Percentiles rank a stretch among this genome's conserved stretches.
Conservation (phyloP, 2,329 filamentous ascomycete genomes). For the Fusarium duplospermum region DNA sequence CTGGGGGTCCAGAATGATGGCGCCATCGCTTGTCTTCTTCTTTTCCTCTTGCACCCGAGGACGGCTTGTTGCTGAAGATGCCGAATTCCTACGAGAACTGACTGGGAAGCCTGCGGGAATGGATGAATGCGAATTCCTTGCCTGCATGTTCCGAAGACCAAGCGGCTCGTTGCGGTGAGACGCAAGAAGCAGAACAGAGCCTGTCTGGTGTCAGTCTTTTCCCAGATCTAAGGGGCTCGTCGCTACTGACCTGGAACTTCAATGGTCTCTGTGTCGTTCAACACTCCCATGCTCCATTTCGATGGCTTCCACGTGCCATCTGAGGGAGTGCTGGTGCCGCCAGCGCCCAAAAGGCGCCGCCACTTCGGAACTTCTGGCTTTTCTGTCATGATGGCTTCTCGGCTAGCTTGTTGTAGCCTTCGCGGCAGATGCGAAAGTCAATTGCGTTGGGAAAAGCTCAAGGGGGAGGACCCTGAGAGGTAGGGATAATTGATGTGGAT, state of each 20-base stretch:
- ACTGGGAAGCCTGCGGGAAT: constrained; percentile 60
- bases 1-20: constrained; percentile 90
- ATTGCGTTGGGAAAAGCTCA: neutral
- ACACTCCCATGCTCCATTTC: constrained; percentile 78
- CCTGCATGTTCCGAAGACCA: constrained; percentile 67
- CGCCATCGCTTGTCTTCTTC: constrained; percentile 84
- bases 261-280: constrained; percentile 83
- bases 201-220: constrained; percentile 48
- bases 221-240: neutral
- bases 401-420: neutral
- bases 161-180: constrained; percentile 68
- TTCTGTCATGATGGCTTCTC: constrained; percentile 27
- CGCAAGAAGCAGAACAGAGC: constrained; percentile 68
- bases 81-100: constrained; percentile 48
- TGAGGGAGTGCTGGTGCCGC: constrained; percentile 11
- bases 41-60: constrained; percentile 54
- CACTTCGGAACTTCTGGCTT: constrained; percentile 23
- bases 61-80: constrained; percentile 27
- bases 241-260: constrained; percentile 80
- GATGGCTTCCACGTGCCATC: constrained; percentile 40
- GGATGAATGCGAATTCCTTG: constrained; percentile 69
- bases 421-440: neutral
- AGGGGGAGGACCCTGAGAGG: neutral
- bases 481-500: neutral
- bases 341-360: constrained; percentile 35